Evolutionary conservation across 2,329 filamentous ascomycete species (phyloP).

Genomic region (Didymella keratinophila): DNA sequence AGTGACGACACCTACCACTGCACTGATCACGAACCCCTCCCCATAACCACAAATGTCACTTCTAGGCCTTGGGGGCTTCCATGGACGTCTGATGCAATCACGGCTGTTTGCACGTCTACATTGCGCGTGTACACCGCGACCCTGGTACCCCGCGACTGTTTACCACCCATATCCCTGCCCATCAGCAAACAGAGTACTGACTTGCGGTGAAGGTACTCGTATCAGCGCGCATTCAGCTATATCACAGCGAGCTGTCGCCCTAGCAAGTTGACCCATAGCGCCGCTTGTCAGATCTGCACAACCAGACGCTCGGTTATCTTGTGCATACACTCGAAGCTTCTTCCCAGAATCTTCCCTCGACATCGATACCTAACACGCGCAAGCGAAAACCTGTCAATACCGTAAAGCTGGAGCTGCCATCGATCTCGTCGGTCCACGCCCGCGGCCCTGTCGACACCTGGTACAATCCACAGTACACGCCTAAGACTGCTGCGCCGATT

Average conservation of each 20-base stretch:
- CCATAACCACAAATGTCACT: background rate
- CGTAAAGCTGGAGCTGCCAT: slow-evolving; percentile 95
- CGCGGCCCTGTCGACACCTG: slow-evolving; percentile 78
- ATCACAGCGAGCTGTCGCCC: slow-evolving; percentile 34
- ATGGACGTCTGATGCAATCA: slow-evolving; percentile 14
- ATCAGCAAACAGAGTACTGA: slow-evolving; percentile 47
- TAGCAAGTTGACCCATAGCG: background rate
- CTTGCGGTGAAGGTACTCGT: slow-evolving; percentile 43
- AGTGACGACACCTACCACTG: slow-evolving; percentile 21
- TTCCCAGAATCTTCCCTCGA: slow-evolving; percentile 24
- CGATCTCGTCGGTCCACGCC: slow-evolving; percentile 82
- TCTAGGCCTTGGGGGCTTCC: background rate
- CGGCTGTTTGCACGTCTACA: slow-evolving; percentile 22
- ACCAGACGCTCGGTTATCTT: slow-evolving; percentile 38
- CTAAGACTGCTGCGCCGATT: slow-evolving; percentile 72
- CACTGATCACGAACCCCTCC: background rate
- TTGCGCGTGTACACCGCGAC: slow-evolving; percentile 38
- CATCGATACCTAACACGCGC: slow-evolving; percentile 11
- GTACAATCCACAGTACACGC: slow-evolving; percentile 72
- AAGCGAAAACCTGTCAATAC: slow-evolving; percentile 57
- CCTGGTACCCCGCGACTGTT: slow-evolving; percentile 1
- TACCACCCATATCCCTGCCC: slow-evolving; percentile 21
- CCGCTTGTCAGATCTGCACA: background rate
- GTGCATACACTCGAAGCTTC: slow-evolving; percentile 30
- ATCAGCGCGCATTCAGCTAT: slow-evolving; percentile 13